phyloP scores from a whole-genome alignment of 2,329 filamentous ascomycete species.

The Didymella exigua region DNA sequence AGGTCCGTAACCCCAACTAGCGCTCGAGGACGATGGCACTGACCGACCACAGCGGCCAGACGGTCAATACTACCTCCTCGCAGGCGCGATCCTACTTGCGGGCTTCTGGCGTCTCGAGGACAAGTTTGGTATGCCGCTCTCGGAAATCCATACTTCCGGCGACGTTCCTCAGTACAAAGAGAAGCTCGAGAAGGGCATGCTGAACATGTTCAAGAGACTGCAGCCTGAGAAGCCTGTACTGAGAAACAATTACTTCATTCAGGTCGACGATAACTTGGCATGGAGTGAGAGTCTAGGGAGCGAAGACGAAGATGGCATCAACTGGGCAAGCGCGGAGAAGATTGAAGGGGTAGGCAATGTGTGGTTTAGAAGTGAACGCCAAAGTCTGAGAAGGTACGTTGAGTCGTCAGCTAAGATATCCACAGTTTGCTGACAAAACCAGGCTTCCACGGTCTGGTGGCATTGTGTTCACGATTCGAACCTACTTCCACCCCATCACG shows the following conservation, averaged over 20 bases:
- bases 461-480: slow-evolving; percentile 75
- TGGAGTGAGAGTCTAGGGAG: slow-evolving; percentile 78
- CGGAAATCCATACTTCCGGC: slow-evolving; percentile 78
- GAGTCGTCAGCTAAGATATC: neutral
- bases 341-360: slow-evolving; percentile 74
- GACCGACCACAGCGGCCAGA: slow-evolving; percentile 60
- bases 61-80: slow-evolving; percentile 80
- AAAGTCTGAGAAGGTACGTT: slow-evolving; percentile 64
- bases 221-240: slow-evolving; percentile 69
- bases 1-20: neutral
- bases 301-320: slow-evolving; percentile 68
- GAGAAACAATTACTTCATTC: slow-evolving; percentile 86
- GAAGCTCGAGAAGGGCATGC: slow-evolving; percentile 78
- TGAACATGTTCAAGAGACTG: slow-evolving; percentile 77
- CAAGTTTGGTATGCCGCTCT: slow-evolving; percentile 79
- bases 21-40: neutral
- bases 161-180: slow-evolving; percentile 74
- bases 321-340: slow-evolving; percentile 63
- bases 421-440: neutral
- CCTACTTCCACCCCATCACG: slow-evolving; percentile 76
- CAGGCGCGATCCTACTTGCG: slow-evolving; percentile 74
- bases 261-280: slow-evolving; percentile 77
- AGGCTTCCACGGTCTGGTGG: slow-evolving; percentile 54
- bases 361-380: slow-evolving; percentile 77
- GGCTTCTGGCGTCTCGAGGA: slow-evolving; percentile 85